phyloP scores from a whole-genome alignment of 208 protist genomes.

The Crithidia brevicula region DNA sequence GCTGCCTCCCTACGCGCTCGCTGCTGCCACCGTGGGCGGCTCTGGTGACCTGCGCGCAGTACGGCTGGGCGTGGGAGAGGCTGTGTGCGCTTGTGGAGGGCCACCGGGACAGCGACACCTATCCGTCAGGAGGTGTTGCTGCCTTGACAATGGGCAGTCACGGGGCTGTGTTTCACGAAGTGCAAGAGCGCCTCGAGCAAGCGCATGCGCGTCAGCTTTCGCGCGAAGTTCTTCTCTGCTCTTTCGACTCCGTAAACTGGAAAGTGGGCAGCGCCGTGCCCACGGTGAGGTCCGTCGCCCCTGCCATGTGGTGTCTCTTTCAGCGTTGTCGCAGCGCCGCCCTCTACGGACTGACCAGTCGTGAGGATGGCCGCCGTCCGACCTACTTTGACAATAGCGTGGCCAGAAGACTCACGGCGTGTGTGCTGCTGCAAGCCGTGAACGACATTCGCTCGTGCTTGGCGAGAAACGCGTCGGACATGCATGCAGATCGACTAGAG shows the following conservation, averaged over 20 bases:
- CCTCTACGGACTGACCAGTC: background rate
- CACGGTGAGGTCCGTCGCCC: conserved; percentile 15
- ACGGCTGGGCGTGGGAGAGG: background rate
- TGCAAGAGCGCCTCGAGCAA: conserved; percentile 13
- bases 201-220: conserved; percentile 16
- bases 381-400: conserved; percentile 4
- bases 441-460: conserved; percentile 17
- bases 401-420: conserved; percentile 8
- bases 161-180: background rate
- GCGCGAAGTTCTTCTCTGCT: conserved; percentile 27
- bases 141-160: too few relatives aligned
- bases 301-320: conserved; percentile 24
- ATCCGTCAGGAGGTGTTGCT: too few relatives aligned
- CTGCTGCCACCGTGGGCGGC: conserved; percentile 14
- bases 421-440: conserved; percentile 16
- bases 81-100: background rate
- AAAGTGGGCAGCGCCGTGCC: conserved; percentile 20
- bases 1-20: conserved; percentile 2
- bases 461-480: conserved; percentile 4
- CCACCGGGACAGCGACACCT: background rate
- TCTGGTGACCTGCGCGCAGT: conserved; percentile 13
- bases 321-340: conserved; percentile 26
- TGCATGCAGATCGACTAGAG: conserved; percentile 26
- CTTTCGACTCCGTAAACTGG: conserved; percentile 27
- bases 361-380: background rate